Evolutionary conservation across 495 filamentous ascomycete species (phyloP).

Genomic region (Daldinia bambusicola): DNA sequence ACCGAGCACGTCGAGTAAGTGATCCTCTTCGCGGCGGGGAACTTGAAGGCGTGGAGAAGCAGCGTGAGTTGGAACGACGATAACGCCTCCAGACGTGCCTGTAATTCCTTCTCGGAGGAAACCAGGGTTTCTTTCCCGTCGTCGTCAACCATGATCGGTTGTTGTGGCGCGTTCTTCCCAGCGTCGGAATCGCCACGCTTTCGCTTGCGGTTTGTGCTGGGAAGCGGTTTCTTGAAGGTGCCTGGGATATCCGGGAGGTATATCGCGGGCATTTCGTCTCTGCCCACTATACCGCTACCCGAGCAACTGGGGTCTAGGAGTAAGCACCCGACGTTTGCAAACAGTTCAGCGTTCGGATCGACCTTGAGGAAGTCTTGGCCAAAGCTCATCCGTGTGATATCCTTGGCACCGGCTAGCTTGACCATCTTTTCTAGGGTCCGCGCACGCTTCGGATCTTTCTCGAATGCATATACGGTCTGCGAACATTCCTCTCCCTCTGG

Average conservation of each 20-base stretch:
- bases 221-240: slow-evolving; percentile 28
- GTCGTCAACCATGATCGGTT: slow-evolving; percentile 59
- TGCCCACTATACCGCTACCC: slow-evolving; percentile 90
- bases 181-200: slow-evolving; percentile 51
- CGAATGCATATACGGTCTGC: slow-evolving; percentile 71
- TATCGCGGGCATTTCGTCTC: slow-evolving; percentile 76
- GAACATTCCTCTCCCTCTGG: slow-evolving; percentile 40
- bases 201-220: slow-evolving; percentile 49
- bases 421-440: slow-evolving; percentile 86
- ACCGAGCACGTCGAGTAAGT: slow-evolving; percentile 95
- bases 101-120: slow-evolving; percentile 55
- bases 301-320: slow-evolving; percentile 94
- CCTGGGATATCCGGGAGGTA: slow-evolving; percentile 62
- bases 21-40: slow-evolving; percentile 79
- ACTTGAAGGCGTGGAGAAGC: slow-evolving; percentile 82
- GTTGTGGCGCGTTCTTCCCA: slow-evolving; percentile 40
- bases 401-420: slow-evolving; percentile 72
- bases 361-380: slow-evolving; percentile 83
- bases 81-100: slow-evolving; percentile 72
- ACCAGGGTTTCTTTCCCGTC: slow-evolving; percentile 58
- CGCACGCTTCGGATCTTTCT: slow-evolving; percentile 72
- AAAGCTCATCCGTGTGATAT: slow-evolving; percentile 69
- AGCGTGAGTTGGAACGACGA: slow-evolving; percentile 81
- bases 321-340: slow-evolving; percentile 72
- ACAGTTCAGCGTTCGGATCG: slow-evolving; percentile 64